Conservation (phyloP, 495 filamentous ascomycete species). For the Penicillium pancosmium region DNA sequence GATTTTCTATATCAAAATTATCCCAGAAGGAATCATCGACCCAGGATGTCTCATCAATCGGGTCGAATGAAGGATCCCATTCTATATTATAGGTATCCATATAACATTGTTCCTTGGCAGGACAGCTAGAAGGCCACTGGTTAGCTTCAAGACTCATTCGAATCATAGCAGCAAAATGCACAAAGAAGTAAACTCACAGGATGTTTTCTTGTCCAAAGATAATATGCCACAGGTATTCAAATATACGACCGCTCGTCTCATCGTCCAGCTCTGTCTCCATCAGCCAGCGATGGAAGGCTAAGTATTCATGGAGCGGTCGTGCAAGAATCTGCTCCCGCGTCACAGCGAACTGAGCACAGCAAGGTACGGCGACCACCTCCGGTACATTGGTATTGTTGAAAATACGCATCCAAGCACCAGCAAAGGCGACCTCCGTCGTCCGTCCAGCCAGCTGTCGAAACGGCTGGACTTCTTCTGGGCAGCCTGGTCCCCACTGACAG, state of each 20-base stretch:
- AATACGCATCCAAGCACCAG: constrained; percentile 43
- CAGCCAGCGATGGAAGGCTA: constrained; percentile 60
- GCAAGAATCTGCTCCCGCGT: constrained; percentile 51
- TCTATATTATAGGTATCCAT: constrained; percentile 35
- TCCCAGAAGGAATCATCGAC: constrained; percentile 12
- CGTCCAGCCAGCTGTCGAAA: constrained; percentile 27
- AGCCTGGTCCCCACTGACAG: constrained; percentile 49
- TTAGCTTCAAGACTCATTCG: neutral
- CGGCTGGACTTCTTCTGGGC: constrained; percentile 45
- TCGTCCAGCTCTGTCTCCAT: constrained; percentile 60
- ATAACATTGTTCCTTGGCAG: constrained; percentile 33
- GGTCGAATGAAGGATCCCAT: constrained; percentile 6
- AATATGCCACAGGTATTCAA: constrained; percentile 78
- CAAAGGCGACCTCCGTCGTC: constrained; percentile 30
- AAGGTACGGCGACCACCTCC: constrained; percentile 51
- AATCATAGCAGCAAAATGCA: neutral
- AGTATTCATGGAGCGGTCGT: constrained; percentile 56
- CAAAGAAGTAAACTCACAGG: constrained; percentile 32
- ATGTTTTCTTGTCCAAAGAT: constrained; percentile 52
- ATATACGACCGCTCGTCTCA: constrained; percentile 59
- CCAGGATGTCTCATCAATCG: constrained; percentile 1
- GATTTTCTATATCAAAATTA: constrained; percentile 3
- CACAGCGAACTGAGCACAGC: constrained; percentile 75
- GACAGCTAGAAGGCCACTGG: constrained; percentile 29
- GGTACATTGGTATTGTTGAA: constrained; percentile 52